Conservation (phyloP, 176 grass and related monocot genomes). For the Ananas comosus region DNA sequence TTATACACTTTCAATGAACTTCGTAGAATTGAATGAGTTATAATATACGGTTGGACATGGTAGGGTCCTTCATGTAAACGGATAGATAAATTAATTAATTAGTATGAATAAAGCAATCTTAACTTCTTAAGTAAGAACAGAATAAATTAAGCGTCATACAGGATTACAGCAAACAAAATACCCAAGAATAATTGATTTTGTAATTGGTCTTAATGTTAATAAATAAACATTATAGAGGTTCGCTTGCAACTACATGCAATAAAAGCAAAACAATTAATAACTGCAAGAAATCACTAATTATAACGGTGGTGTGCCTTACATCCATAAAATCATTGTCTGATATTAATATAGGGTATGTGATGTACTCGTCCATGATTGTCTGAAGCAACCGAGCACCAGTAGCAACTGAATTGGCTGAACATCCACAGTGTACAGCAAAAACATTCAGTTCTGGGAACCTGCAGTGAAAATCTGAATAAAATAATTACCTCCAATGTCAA, state of each 20-base stretch:
- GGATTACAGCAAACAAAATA: too few species aligned
- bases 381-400: constrained; percentile 23
- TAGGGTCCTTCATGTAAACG: neutral
- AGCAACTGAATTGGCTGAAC: constrained; percentile 29
- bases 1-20: neutral
- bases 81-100: neutral
- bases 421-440: constrained; percentile 37
- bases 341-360: constrained; percentile 44
- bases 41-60: neutral
- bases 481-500: constrained; percentile 2
- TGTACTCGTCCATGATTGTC: constrained; percentile 32
- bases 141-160: too few species aligned
- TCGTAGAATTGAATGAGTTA: neutral
- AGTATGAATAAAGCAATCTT: too few species aligned
- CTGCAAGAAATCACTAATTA: neutral
- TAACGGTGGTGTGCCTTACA: constrained; percentile 28
- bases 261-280: constrained; percentile 7
- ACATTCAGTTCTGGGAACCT: constrained; percentile 41
- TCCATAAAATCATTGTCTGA: constrained; percentile 36
- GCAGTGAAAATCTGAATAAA: constrained; percentile 21
- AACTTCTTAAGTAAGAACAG: too few species aligned
- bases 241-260: neutral
- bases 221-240: neutral
- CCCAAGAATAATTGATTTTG: too few species aligned
- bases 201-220: neutral